Evolutionary conservation across 2,329 filamentous ascomycete species (phyloP), one percentile per base, ranked within the genome.

Genomic region (Aureobasidium sp.): DNA sequence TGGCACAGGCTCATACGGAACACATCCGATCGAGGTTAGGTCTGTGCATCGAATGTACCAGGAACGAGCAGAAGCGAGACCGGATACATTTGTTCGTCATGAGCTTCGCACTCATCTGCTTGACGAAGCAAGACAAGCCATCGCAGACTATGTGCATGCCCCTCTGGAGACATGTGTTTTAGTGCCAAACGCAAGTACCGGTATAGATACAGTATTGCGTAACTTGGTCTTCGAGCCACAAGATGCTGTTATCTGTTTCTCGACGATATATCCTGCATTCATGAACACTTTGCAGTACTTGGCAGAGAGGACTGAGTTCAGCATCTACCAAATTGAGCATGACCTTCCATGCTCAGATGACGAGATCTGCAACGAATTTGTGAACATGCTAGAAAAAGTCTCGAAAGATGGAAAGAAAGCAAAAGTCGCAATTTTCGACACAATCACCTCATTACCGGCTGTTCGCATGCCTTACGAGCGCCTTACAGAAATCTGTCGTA

Each of bases 181-280:
- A 66, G 85, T 96, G 0, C 78, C 83, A 63, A 97, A 97, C 72
- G 90, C 92, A 15, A 95, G 90, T 0, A 87, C 83, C 0, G 90
- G 85, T 26, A 75, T 92, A 55, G 93, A 94, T 75, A 89, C 86
- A 0, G 84, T 96, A 5, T 81, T 96, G n/a, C 84, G 87, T 46
- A 92, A 88, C 71, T 74, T 97, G 2, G 70, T 72, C 1, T 96
- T 87, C 81, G 73, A 83, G 43, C 72, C 78, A 0, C 87, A 87
- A 64, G 92, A 97, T 70, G 85, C 88, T 65, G 88, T 95, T 64
- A 69, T 96, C 46, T 87, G 86, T 73, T 95, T 96, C 71, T 82
- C 82, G 37, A 91, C 88, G 44, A 82, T 91, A 59, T 96, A 96
- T 26, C 53, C 72, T 86, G 86, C 63, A 86, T 85, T 1, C 91